These are phyloP conservation scores for Alternaria ethzedia DNA, from an alignment of 2,329 filamentous ascomycete genomes.

Conservation along the genomic window DNA sequence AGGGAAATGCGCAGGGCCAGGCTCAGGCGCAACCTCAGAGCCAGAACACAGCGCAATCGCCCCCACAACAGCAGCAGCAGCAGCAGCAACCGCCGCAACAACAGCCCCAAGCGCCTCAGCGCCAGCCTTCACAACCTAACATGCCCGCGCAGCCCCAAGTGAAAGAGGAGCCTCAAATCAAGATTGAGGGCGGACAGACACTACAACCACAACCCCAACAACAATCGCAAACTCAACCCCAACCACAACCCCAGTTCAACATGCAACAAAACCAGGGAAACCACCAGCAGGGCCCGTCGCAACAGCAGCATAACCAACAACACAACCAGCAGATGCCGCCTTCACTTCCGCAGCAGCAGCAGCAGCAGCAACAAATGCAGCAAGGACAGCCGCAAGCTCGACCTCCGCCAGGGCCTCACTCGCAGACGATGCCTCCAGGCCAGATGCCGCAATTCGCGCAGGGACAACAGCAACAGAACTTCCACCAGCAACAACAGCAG, in stretches of 20 bases:
- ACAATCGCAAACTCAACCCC: constrained; percentile 19
- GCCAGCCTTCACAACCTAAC: constrained; percentile 38
- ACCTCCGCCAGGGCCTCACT: constrained; percentile 36
- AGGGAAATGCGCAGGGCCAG: constrained; percentile 44
- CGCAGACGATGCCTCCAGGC: constrained; percentile 36
- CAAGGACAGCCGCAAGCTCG: constrained; percentile 29
- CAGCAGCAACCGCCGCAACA: constrained; percentile 32
- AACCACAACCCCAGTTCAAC: constrained; percentile 26
- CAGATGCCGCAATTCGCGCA: constrained; percentile 37
- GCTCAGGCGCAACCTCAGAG: constrained; percentile 26
- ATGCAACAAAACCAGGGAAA: constrained; percentile 28
- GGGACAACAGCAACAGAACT: constrained; percentile 37
- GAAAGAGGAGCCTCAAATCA: constrained; percentile 46
- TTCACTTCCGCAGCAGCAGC: constrained; percentile 27
- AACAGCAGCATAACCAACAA: constrained; percentile 23
- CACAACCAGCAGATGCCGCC: constrained; percentile 29
- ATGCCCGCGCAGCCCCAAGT: constrained; percentile 32
- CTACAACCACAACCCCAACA: constrained; percentile 30
- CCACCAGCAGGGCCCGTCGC: constrained; percentile 28
- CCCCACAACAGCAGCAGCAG: constrained; percentile 30
- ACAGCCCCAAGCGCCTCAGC: constrained; percentile 35
- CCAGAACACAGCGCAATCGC: constrained; percentile 31
- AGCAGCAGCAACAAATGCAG: constrained; percentile 30
- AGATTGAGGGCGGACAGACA: constrained; percentile 41
- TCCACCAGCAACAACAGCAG: constrained; percentile 36